Evolutionary conservation across 306 rosid species (phyloP), one percentile per base, ranked within the genome.

Genomic region (Canavalia ensiformis): DNA sequence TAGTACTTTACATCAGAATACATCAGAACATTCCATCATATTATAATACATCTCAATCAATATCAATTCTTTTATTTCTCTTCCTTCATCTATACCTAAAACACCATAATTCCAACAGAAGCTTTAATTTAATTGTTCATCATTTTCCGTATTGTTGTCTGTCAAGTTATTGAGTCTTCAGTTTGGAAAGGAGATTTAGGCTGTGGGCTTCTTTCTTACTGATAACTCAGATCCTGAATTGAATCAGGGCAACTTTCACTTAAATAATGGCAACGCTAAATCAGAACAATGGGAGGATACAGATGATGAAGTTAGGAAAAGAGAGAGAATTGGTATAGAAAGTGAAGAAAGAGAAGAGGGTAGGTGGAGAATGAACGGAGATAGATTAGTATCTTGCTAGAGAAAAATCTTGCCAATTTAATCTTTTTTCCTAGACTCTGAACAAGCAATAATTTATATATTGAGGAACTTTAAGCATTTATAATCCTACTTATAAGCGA

Each of bases 111-210:
- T 18, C 25, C 25, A 18, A 18, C 25, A 18, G 25, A 18, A 18
- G 35, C 78, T 74, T 57, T 68, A 78, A 80, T 83, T 55, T 46
- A 70, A 52, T 59, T 57, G 56, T 77, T 74, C 79, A 51, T 59
- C 76, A 62, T 10, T 63, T 74, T 54, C 30, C 56, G 57, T 30
- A 31, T 76, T 12, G 28, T 70, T 76, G 39, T 76, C 58, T 82
- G 42, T 41, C 31, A 52, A 69, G 66, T 70, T 75, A 37, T 68
- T 59, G 74, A 60, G 58, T 70, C 52, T 69, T 56, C 63, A 41
- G 45, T 64, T 70, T 76, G 51, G 64, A 62, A 59, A 69, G 45
- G 54, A 60, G 52, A 60, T 54, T 42, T 77, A 13, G 30, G n/a
- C 34, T 12, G 51, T 70, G 79, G 39, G 11, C 13, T 35, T 44